Conservation (phyloP, 331 rosid genomes). For the Acacia concinna region DNA sequence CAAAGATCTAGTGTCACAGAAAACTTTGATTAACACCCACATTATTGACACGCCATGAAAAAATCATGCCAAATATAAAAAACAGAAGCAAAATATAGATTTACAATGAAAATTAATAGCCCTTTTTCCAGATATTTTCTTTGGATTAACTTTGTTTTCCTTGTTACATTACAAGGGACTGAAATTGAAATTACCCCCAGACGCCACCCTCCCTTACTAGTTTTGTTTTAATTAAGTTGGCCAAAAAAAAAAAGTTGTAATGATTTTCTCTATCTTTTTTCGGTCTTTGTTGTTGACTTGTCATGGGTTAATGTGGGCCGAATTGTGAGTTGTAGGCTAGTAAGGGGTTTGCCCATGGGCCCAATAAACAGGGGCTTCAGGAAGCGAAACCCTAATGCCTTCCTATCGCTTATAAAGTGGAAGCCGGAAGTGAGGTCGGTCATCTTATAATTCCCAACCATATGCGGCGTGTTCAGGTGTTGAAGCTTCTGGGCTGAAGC, state of each 20-base stretch:
- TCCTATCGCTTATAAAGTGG: slow-evolving; percentile 9
- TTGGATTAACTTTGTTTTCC: neutral
- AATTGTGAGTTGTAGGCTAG: neutral
- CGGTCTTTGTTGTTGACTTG: no score
- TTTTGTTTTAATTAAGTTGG: neutral
- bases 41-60: neutral
- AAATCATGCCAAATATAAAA: neutral
- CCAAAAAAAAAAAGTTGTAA: no score
- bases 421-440: accelerated
- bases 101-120: neutral
- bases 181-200: neutral
- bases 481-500: no score
- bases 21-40: neutral
- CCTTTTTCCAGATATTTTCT: neutral
- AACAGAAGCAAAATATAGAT: neutral
- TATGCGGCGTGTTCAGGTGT: no score
- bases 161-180: no score
- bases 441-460: no score
- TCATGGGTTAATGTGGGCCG: neutral
- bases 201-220: neutral
- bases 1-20: neutral
- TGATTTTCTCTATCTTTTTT: neutral
- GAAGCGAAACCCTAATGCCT: neutral
- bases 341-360: neutral
- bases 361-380: neutral